A percentile compares a stretch with the other conserved stretches of the same genome.
Conservation (phyloP, 2,329 filamentous ascomycete species). For the Dryadomyces quercivorus region DNA sequence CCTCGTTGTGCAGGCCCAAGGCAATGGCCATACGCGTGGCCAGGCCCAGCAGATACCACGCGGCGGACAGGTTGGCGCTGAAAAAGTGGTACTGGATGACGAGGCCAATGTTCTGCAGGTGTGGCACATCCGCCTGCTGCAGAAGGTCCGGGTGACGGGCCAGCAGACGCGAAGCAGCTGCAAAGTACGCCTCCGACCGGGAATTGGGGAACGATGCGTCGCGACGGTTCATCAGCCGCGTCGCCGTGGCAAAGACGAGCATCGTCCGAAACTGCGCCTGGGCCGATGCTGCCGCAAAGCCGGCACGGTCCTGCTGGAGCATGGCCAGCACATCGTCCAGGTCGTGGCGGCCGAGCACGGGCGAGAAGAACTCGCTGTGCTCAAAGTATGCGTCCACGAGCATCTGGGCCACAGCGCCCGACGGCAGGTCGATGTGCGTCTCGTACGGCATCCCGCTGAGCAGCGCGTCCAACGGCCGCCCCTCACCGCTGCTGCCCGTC, state of each 20-base stretch:
- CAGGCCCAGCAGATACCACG: neutral
- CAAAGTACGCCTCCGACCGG: neutral
- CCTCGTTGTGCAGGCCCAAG: neutral
- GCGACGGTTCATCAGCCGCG: neutral
- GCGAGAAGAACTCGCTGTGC: conserved; percentile 3
- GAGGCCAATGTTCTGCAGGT: neutral
- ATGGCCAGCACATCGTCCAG: neutral
- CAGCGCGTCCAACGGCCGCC: neutral
- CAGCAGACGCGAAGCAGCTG: neutral
- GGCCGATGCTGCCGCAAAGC: neutral
- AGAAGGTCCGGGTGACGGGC: neutral
- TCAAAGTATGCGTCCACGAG: conserved; percentile 1
- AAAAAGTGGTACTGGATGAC: neutral
- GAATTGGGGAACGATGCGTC: conserved; percentile 1
- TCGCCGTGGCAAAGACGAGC: neutral
- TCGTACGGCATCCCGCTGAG: neutral
- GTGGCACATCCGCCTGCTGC: neutral
- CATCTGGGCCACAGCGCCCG: neutral
- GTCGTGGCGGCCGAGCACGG: neutral
- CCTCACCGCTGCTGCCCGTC: neutral
- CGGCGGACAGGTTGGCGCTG: neutral
- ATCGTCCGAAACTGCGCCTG: neutral
- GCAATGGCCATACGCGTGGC: neutral
- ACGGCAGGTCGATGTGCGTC: neutral
- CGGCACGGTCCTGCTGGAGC: neutral